Evolutionary conservation across 139 green algal genomes (phyloP).

Genomic region (Pleodorina starrii): DNA sequence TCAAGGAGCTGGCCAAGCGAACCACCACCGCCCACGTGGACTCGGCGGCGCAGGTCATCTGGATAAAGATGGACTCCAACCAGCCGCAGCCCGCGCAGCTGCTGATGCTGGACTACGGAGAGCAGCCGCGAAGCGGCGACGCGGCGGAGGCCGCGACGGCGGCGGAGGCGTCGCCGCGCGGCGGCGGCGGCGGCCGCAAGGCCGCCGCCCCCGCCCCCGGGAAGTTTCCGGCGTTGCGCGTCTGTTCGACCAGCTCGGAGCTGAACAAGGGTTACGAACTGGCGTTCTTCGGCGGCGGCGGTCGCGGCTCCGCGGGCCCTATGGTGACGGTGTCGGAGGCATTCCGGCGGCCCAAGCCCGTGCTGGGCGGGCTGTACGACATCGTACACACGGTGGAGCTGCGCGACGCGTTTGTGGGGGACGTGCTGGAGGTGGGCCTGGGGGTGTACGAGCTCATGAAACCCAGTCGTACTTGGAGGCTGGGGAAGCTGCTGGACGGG

Average conservation of each 20-base stretch:
- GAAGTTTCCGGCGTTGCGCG: neutral
- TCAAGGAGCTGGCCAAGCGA: slow-evolving; percentile 37
- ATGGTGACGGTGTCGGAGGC: neutral
- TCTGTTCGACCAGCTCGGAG: neutral
- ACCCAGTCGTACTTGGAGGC: neutral
- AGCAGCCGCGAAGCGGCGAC: neutral
- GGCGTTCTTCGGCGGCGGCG: slow-evolving; percentile 25
- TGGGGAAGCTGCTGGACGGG: slow-evolving; percentile 6
- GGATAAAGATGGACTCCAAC: slow-evolving; percentile 30
- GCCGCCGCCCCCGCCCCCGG: neutral
- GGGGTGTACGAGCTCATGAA: slow-evolving; percentile 8
- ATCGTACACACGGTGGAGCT: slow-evolving; percentile 18
- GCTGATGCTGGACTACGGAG: slow-evolving; percentile 39
- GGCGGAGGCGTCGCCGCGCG: neutral
- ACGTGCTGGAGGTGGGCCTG: slow-evolving; percentile 9
- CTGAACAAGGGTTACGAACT: slow-evolving; percentile 33
- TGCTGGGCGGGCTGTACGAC: neutral
- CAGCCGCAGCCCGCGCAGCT: slow-evolving; percentile 41
- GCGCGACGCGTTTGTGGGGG: slow-evolving; percentile 1
- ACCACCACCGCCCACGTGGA: neutral
- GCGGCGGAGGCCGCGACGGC: neutral
- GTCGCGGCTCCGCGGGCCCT: neutral
- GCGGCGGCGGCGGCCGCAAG: neutral
- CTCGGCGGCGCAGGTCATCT: neutral
- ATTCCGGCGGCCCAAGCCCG: neutral